Base-by-base conservation (phyloP, 1,284 basidiomycete species). In the Ustilago loliicola region DNA sequence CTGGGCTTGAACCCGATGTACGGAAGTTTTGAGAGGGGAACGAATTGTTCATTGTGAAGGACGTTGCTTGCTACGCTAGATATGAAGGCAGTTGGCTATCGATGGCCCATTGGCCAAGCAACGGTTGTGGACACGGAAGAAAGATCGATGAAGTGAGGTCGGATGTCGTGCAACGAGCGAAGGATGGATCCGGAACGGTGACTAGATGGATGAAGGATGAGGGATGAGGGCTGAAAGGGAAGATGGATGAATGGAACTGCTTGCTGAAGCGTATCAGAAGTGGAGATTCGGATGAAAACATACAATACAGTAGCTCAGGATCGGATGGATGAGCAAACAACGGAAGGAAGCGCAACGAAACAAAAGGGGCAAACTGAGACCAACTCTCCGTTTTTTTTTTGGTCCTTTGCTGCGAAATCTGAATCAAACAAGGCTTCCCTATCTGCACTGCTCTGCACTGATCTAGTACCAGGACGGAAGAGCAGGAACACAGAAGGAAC, bases 11-110 rank as follows among this genome's bases (percentile, higher is more conserved):
- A 17, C 56, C 65, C 0, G 61, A 21, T 7, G 58, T 13, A 17
- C 65, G 57, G 48, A 67, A 64, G 25, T 60, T 61, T 9, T 67
- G 64, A 4, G 56, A 67, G 9, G 71, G 32, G 32, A 61, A 45
- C 8, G 71, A 68, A 32, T 61, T 68, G 66, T 68, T 68, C 71
- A 73, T 73, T 21, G 10, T 52, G 42, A 34, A 21, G 25, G n/a
- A 17, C 3, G 11, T 51, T 45, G 40, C 40, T 17, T 45, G 40
- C 40, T 45, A 21, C 40, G 15, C 10, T 19, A 45, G 11, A 45
- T 45, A 3, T 3, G n/a, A 45, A 17, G 40, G 34, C 34, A 45
- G 11, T 17, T 7, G n/a, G 40, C 40, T 21, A 45, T 45, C n/a
- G 1, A 27, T 50, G 23, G 48, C 23, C 30, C 30, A 21, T 29